phyloP scores from a whole-genome alignment of 2,329 filamentous ascomycete species.

The Pyrenochaeta sp. region DNA sequence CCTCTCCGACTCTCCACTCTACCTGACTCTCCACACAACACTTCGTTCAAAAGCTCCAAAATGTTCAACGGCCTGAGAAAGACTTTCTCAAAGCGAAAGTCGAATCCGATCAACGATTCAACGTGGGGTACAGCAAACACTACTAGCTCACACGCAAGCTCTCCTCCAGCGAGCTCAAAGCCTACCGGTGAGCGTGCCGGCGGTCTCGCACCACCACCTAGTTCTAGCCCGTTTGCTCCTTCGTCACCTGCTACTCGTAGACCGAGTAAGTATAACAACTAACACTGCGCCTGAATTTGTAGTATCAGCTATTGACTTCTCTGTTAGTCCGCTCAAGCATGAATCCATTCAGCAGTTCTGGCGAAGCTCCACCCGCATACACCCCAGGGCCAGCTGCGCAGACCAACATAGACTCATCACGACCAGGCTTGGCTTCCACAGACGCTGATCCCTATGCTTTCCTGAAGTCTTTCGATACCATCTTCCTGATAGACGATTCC shows the following conservation, averaged over 20 bases:
- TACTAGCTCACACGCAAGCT: conserved; percentile 3
- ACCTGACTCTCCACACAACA: conserved; percentile 1
- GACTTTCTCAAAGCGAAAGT: conserved; percentile 21
- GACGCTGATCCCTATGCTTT: conserved; percentile 73
- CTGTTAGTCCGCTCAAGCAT: conserved; percentile 35
- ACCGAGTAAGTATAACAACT: conserved; percentile 43
- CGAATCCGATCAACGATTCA: conserved; percentile 14
- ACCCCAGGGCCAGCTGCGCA: conserved; percentile 37
- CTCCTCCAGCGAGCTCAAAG: conserved; percentile 11
- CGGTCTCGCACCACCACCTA: conserved; percentile 23
- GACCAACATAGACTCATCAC: conserved; percentile 4
- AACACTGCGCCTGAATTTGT: neutral
- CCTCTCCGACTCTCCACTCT: conserved; percentile 5
- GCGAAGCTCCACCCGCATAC: conserved; percentile 56
- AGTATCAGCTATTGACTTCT: conserved; percentile 5
- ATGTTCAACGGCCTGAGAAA: conserved; percentile 28
- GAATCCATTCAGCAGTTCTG: conserved; percentile 36
- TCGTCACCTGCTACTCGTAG: conserved; percentile 48
- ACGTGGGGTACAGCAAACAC: conserved; percentile 8
- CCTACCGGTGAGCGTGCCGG: conserved; percentile 19
- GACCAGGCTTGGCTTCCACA: conserved; percentile 16
- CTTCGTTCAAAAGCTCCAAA: conserved; percentile 9
- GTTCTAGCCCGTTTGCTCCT: conserved; percentile 28
- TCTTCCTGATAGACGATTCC: conserved; percentile 93
- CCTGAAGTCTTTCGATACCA: conserved; percentile 80